These are phyloP conservation scores for Hyphopichia pseudoburtonii DNA, from an alignment of 1,139 yeast species.

Conservation along the genomic window DNA sequence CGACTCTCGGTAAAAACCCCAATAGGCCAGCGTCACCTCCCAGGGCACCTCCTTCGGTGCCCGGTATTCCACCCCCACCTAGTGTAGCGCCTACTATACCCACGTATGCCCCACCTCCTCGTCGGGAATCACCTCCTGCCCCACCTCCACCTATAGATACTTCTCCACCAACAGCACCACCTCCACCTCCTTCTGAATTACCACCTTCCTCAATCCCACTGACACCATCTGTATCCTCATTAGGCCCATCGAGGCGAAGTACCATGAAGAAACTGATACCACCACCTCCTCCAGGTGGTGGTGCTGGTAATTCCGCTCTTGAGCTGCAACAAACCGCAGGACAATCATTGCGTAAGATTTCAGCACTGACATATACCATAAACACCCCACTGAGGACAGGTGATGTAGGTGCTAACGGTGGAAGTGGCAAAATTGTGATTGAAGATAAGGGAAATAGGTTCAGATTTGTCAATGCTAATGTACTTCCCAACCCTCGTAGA, in stretches of 20 bases:
- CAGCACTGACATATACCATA: conserved; percentile 60
- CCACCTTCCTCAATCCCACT: conserved; percentile 18
- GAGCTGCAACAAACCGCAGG: conserved; percentile 52
- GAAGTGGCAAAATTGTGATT: conserved; percentile 43
- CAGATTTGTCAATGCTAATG: conserved; percentile 63
- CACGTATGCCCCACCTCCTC: conserved; percentile 4
- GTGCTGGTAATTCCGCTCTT: conserved; percentile 17
- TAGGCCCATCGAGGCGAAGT: background rate
- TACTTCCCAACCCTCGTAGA: conserved; percentile 81
- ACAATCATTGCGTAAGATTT: conserved; percentile 50
- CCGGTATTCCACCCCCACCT: conserved; percentile 9
- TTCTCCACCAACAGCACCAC: conserved; percentile 13
- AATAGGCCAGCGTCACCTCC: conserved; percentile 9
- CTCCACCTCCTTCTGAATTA: conserved; percentile 17
- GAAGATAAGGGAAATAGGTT: conserved; percentile 66
- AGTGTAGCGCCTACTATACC: conserved; percentile 7
- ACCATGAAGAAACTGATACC: conserved; percentile 21
- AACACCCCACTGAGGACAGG: conserved; percentile 20
- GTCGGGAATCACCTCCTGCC: background rate
- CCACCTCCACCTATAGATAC: conserved; percentile 12
- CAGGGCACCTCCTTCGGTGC: conserved; percentile 15
- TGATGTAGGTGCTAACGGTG: conserved; percentile 16
- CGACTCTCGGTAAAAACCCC: too few species aligned
- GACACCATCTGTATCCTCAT: conserved; percentile 5
- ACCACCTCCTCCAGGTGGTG: conserved; percentile 32